Evolutionary conservation across 108 stramenopile species (phyloP).

Genomic region (Fragilaria radians): DNA sequence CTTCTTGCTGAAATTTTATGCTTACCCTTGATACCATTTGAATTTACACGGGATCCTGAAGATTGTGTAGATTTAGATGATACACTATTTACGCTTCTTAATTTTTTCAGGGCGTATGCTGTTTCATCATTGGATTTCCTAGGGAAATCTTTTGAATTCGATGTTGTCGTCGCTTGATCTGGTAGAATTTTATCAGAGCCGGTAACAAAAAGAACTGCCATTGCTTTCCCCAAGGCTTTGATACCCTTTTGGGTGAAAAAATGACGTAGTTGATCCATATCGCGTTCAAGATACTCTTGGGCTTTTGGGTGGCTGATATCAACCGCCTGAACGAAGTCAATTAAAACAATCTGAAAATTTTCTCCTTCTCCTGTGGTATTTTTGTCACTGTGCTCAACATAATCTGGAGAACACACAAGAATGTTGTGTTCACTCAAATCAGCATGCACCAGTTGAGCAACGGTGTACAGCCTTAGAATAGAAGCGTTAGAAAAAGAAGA

Average conservation of each 20-base stretch:
- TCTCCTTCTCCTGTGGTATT: constrained; percentile 13
- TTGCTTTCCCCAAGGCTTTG: constrained; percentile 15
- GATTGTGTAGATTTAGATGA: too few relatives aligned
- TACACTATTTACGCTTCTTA: too few relatives aligned
- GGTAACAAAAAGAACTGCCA: constrained; percentile 32
- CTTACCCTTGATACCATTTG: too few relatives aligned
- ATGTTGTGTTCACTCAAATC: constrained; percentile 83
- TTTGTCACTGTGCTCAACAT: constrained; percentile 25
- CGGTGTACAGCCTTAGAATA: constrained; percentile 33
- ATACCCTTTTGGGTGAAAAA: constrained; percentile 61
- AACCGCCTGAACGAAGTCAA: constrained; percentile 84
- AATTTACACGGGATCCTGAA: too few relatives aligned
- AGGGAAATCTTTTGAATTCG: too few relatives aligned
- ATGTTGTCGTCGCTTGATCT: too few relatives aligned
- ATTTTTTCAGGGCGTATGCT: too few relatives aligned
- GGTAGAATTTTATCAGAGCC: neutral
- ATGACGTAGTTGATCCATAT: constrained; percentile 39
- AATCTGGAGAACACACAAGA: constrained; percentile 44
- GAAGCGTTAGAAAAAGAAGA: neutral
- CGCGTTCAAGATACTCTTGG: constrained; percentile 35
- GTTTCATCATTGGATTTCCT: too few relatives aligned
- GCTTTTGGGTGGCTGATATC: constrained; percentile 55
- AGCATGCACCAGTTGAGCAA: constrained; percentile 64
- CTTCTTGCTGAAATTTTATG: too few relatives aligned
- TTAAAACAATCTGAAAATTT: constrained; percentile 55